These are phyloP conservation scores for Arthrobotrys megalospora DNA, from an alignment of 2,329 filamentous ascomycete genomes.

Conservation along the genomic window DNA sequence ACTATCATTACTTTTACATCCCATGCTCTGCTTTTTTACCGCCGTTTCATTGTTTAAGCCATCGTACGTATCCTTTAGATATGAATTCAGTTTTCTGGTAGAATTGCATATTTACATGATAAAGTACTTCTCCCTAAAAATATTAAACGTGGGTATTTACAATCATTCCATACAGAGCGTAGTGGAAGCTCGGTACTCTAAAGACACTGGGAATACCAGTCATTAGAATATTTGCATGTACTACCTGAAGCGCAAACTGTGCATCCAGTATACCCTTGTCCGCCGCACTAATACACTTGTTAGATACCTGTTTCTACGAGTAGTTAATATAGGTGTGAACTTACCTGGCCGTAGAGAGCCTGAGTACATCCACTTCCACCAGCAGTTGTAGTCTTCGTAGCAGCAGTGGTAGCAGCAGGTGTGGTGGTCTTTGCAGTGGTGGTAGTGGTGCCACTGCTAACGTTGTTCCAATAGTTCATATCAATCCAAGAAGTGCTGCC, in stretches of 20 bases:
- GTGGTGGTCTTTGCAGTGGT: slow-evolving; percentile 16
- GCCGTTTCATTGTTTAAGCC: no score
- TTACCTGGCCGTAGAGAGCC: slow-evolving; percentile 46
- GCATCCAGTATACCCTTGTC: slow-evolving; percentile 65
- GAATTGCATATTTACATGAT: no score
- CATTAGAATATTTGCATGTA: slow-evolving; percentile 65
- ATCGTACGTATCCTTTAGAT: no score
- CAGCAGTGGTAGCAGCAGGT: background rate
- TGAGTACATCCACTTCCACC: slow-evolving; percentile 35
- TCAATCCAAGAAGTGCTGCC: slow-evolving; percentile 59
- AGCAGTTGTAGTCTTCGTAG: slow-evolving; percentile 24
- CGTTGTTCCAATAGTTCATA: slow-evolving; percentile 59
- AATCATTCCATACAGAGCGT: no score
- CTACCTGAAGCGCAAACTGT: slow-evolving; percentile 66
- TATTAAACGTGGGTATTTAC: background rate
- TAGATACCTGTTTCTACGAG: background rate
- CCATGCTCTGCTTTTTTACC: no score
- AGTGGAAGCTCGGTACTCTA: background rate
- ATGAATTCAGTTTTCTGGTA: no score
- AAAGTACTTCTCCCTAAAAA: background rate
- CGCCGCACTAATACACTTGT: slow-evolving; percentile 65
- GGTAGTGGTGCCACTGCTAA: slow-evolving; percentile 30
- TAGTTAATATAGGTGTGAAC: background rate
- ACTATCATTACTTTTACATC: background rate
- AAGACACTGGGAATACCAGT: slow-evolving; percentile 64